Evolutionary conservation across 2,329 filamentous ascomycete genomes (phyloP), one percentile per base, ranked within the genome.

Genomic region (Ophiocordyceps camponoti-leonardi): DNA sequence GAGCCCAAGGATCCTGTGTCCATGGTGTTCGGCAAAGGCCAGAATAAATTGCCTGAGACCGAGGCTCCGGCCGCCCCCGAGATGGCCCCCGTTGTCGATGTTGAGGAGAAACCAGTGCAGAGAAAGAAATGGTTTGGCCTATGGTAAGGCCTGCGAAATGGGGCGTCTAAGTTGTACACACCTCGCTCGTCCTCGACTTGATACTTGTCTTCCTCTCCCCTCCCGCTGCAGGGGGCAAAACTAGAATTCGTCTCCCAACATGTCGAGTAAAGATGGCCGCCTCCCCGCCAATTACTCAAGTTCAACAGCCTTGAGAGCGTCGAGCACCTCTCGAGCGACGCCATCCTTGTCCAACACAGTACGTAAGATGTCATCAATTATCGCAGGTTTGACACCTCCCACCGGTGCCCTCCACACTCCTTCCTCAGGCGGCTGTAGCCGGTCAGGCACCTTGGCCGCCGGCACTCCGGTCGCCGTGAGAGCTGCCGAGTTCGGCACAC

Each of bases 371-470:
- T 73, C 71, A 44, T 79, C 74, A 51, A 96, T 65, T 18, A 92
- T 68, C 5, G 65, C 69, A 54, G 86, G 76, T 67, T 84, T 87
- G 35, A 90, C 78, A 2, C 90, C 90, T 37, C 90, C 90, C 30
- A 87, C 64, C 30, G 85, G 83, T 37, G 88, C 83, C 55, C 77
- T 83, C 90, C 90, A 95, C 26, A 94, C 85, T 2, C 85, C 81
- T 48, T 83, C 79, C 20, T 69, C 67, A 28, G 73, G 65, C 46
- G 75, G 69, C 40, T 76, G 75, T 49, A 79, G 71, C 14, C 61
- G 60, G 31, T 48, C 49, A 28, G 52, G 49, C 49, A 57, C 48
- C 41, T 49, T 47, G 18, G 66, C 55, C n/a, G 54, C 54, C 12
- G 57, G 59, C n/a, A 50, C 53, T 47, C 62, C 53, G 54, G 64